Evolutionary conservation across 495 filamentous ascomycete genomes (phyloP), one percentile per base, ranked within the genome.

Genomic region (Penicillium dipodomyicola): DNA sequence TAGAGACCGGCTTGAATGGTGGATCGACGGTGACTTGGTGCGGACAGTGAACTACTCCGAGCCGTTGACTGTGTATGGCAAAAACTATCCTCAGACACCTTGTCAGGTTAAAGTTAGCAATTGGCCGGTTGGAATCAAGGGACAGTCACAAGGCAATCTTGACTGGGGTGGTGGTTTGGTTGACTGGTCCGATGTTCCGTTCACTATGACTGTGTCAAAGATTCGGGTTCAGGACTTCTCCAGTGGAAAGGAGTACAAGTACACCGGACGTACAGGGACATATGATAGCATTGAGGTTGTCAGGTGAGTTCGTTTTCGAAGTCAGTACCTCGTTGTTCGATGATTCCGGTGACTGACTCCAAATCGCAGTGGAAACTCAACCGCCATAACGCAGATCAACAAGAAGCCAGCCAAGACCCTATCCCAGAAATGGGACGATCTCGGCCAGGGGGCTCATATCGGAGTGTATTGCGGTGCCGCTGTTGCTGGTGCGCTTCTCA

Each of bases 61-160:
- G 30, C 49, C 62, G 9, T 39, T 56, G 49, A 65, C 62, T 5
- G 43, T 66, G 1, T 65, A 66, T 11, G 86, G 73, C 41, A 79
- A 79, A 56, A 84, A 87, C 63, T 96, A 88, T 65, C 91, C 91
- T 2, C 91, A 96, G 69, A 90, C 88, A 1, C 91, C 91, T 0
- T 69, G 62, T 43, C 55, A 54, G 46, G 65, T 69, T 22, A 63
- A 67, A 43, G 27, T 65, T 7, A 63, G 62, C 45, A 49, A 52
- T 14, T 69, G 67, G 65, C 67, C 67, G 0, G 67, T 63, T 17
- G 67, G 67, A 9, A 35, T 65, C 35, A 67, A 83, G 0, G 70
- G 71, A 57, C 86, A 89, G 60, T 65, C 84, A 1, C 63, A 77
- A 7, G 68, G 68, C n/a, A 68, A 62, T 40, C 53, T 71, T 3